Conservation (phyloP, 2,329 filamentous ascomycete genomes). For the Ophiocordyceps sinensis region DNA sequence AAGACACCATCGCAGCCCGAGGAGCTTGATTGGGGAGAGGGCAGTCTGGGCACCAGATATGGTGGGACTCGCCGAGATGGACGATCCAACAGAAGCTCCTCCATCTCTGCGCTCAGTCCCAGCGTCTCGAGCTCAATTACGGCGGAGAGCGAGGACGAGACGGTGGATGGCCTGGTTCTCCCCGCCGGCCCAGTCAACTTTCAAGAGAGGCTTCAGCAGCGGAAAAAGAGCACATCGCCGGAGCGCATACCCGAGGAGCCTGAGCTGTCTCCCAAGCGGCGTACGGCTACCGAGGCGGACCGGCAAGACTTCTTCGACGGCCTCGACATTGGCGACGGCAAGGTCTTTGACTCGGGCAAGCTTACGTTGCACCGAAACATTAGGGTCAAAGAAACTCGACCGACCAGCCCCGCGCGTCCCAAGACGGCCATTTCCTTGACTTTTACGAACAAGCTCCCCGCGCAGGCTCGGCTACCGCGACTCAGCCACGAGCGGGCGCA, state of each 20-base stretch:
- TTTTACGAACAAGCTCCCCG: constrained; percentile 66
- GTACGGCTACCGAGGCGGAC: constrained; percentile 25
- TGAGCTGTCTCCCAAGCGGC: constrained; percentile 15
- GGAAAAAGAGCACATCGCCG: constrained; percentile 47
- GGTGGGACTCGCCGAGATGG: constrained; percentile 71
- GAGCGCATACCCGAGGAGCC: constrained; percentile 29
- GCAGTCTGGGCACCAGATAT: constrained; percentile 79
- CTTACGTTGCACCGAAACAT: constrained; percentile 82
- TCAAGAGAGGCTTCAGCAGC: constrained; percentile 58
- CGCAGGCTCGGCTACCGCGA: constrained; percentile 62
- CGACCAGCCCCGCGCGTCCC: constrained; percentile 54
- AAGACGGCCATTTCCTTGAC: constrained; percentile 74
- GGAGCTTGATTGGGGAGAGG: constrained; percentile 88
- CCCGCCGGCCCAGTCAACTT: constrained; percentile 77
- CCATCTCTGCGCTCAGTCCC: constrained; percentile 77
- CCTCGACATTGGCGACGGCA: constrained; percentile 73
- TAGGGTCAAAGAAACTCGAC: constrained; percentile 61
- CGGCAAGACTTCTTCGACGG: constrained; percentile 73
- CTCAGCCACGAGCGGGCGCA: constrained; percentile 58
- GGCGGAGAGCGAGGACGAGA: constrained; percentile 85
- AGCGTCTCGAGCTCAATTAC: constrained; percentile 87
- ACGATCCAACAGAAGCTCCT: constrained; percentile 72
- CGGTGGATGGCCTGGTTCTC: constrained; percentile 75
- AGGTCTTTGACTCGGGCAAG: constrained; percentile 68
- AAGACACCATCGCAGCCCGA: constrained; percentile 50